Evolutionary conservation across 352 stramenopile species (phyloP), one percentile per base, ranked within the genome.

Genomic region (Phytopythium vexans): DNA sequence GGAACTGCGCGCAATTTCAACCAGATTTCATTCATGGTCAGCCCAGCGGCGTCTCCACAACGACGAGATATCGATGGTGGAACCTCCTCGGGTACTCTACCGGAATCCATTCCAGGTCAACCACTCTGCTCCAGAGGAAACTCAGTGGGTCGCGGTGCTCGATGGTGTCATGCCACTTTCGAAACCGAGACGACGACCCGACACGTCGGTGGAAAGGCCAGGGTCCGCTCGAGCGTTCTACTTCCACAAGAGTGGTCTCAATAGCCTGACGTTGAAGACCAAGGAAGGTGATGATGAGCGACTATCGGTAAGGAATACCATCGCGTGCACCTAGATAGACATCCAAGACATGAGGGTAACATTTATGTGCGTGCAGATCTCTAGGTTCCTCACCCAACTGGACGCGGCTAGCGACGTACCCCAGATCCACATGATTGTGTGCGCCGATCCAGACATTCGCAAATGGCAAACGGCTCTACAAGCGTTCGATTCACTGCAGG

Each of bases 371-470:
- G 6, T 38, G 14, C 55, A 65, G 58, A 40, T 63, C 44, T 33
- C 52, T n/a, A 11, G 15, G 27, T 52, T 62, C 14, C 14, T 68
- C 15, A 31, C 36, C 3, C 39, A 64, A 0, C 34, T 68, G 6
- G 39, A 12, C 11, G 6, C 33, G 50, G 4, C 11, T 36, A 6
- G 15, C 41, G 7, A 49, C 37, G 33, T 48, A 39, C 15, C 63
- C n/a, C n/a, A n/a, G n/a, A n/a, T 86, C 45, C 68, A 80, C 47
- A 51, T 89, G 36, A 57, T 89, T 8, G 53, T 83, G 15, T 66
- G 75, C 49, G 64, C 70, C 6, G 55, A 51, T 21, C 53, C 60
- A 16, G 69, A 82, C 38, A 54, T 88, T 8, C 41, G 39, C 14
- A 37, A 40, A 46, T 89, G 78, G 78, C 54, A 81, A 51, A 60